These are phyloP conservation scores for Neoboletus magnificus DNA, from an alignment of 768 basidiomycete species.

Conservation along the genomic window DNA sequence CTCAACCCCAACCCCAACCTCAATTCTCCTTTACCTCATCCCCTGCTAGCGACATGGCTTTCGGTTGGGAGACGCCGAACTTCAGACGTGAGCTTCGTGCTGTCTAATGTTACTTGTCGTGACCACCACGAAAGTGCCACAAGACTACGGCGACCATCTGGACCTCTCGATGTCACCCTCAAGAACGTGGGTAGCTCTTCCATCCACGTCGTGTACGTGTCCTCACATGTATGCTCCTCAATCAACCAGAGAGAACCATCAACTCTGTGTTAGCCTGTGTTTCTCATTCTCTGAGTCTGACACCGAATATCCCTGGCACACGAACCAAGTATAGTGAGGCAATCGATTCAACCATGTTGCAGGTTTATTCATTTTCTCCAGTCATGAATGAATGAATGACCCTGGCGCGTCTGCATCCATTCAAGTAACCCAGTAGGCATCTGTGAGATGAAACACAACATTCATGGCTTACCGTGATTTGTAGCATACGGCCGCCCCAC, in stretches of 20 bases:
- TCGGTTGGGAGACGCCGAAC: too few species aligned
- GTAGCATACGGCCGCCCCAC: background rate
- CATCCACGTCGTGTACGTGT: background rate
- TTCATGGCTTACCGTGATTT: background rate
- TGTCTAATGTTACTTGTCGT: too few species aligned
- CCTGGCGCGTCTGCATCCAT: too few species aligned
- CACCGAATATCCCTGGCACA: background rate
- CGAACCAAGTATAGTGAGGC: background rate
- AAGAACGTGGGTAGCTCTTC: background rate
- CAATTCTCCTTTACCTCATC: too few species aligned
- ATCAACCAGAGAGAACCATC: background rate
- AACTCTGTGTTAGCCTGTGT: background rate
- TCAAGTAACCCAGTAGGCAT: background rate
- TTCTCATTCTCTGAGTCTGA: background rate
- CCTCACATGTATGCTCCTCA: background rate
- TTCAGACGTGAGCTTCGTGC: too few species aligned
- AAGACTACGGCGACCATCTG: background rate
- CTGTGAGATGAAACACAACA: background rate
- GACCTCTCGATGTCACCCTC: background rate
- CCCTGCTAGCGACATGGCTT: too few species aligned
- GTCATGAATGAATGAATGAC: too few species aligned
- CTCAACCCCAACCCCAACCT: too few species aligned
- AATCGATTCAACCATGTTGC: background rate
- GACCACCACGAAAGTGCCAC: too few species aligned
- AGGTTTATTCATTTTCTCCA: background rate